Evolutionary conservation across 108 stramenopile genomes (phyloP).

Genomic region (Skeletonema marinoi): DNA sequence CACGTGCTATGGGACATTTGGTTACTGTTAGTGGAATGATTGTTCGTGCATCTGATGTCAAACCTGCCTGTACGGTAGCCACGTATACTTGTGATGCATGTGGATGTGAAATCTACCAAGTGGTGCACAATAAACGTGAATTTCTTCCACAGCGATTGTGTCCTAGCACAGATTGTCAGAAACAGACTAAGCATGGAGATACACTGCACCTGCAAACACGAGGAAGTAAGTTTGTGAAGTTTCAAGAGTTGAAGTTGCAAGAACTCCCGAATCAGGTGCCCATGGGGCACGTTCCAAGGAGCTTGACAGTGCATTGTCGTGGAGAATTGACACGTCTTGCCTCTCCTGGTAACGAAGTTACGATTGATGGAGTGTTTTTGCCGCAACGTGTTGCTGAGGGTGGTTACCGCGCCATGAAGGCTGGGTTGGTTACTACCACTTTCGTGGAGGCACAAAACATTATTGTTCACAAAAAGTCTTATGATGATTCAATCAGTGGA

Average conservation of each 20-base stretch:
- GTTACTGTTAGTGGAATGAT: conserved; percentile 94
- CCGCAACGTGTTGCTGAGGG: conserved; percentile 78
- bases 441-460: conserved; percentile 90
- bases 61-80: conserved; percentile 91
- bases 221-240: conserved; percentile 95
- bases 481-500: conserved; percentile 85
- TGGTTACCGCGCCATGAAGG: conserved; percentile 89
- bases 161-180: conserved; percentile 61
- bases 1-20: conserved; percentile 85
- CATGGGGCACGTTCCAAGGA: conserved; percentile 96
- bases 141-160: conserved; percentile 85
- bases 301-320: conserved; percentile 89
- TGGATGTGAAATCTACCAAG: conserved; percentile 95
- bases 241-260: conserved; percentile 97
- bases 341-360: conserved; percentile 96
- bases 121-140: conserved; percentile 71
- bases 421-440: conserved; percentile 93
- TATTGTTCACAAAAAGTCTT: conserved; percentile 88
- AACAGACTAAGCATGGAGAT: conserved; percentile 36
- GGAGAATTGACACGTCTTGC: conserved; percentile 91
- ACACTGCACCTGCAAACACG: conserved; percentile 91
- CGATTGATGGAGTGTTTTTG: conserved; percentile 91
- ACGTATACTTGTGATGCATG: conserved; percentile 99
- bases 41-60: conserved; percentile 94
- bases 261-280: conserved; percentile 97